A percentile compares a stretch with the other conserved stretches of the same genome.
Conservation (phyloP, 148 eudicot species). For the Pharnaceum exiguum region DNA sequence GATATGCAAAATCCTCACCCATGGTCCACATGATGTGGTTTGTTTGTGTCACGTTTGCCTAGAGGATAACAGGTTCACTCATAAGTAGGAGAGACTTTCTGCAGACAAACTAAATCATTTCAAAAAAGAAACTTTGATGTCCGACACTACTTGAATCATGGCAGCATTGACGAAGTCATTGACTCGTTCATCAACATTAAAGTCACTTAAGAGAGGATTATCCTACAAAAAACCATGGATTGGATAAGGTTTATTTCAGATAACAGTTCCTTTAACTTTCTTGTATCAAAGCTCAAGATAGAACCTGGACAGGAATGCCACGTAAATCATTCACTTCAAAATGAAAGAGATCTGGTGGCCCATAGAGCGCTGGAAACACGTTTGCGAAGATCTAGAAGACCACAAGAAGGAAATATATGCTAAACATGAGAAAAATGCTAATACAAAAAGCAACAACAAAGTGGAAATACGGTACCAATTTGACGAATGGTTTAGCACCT, state of each 20-base stretch:
- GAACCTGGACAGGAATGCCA: conserved; percentile 57
- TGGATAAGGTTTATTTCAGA: too few relatives aligned
- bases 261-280: too few relatives aligned
- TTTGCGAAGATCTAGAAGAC: conserved; percentile 70
- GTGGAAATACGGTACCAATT: background rate
- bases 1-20: conserved; percentile 90
- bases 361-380: conserved; percentile 68
- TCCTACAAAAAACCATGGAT: conserved; percentile 41
- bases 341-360: conserved; percentile 61
- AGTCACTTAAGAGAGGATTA: conserved; percentile 56
- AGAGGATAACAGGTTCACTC: background rate
- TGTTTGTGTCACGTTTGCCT: conserved; percentile 79
- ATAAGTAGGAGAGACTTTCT: background rate
- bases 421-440: background rate
- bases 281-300: background rate
- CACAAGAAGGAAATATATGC: background rate
- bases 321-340: conserved; percentile 57
- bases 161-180: conserved; percentile 62
- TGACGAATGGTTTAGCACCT: conserved; percentile 33
- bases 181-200: conserved; percentile 64
- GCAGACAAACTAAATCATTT: background rate
- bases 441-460: background rate
- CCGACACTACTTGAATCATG: conserved; percentile 45
- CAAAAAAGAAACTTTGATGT: background rate
- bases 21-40: conserved; percentile 98